Evolutionary conservation across 225 moss, liverwort and hornwort genomes (phyloP), one percentile per base, ranked within the genome.

Genomic region (Ulota crispa): DNA sequence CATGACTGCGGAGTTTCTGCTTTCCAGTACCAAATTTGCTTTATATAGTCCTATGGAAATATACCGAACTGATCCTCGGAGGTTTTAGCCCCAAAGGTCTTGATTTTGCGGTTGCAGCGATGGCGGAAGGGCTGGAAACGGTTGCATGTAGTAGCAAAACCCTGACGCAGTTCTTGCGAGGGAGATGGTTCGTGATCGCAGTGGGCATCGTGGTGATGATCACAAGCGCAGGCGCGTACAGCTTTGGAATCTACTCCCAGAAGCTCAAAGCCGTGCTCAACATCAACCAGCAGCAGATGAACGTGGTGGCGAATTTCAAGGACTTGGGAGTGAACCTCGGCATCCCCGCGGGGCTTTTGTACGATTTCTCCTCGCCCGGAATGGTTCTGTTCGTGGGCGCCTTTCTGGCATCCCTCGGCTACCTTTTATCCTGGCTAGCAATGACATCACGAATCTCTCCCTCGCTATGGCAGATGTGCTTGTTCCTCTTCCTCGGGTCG

Each of bases 271-370:
- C 76, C 0, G 91, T 92, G 39, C 92, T 97, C 68, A 81, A 86
- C 64, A 93, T 92, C 75, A 81, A 86, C 71, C 95, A 97, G 68
- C 56, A 87, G 61, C 64, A 89, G 70, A 83, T 97, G 56, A 94
- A 95, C 56, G 32, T 86, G 3, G 87, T 94, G 2, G 92, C 92
- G 1, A 89, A 93, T 34, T 93, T 93, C 78, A 95, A 95, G 85
- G 97, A 97, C 74, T 80, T 95, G 27, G 97, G 95, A 5, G 92
- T 93, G 30, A 92, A 90, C 30, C 64, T 97, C 23, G 97, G 97
- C 26, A 82, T 97, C 34, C 80, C 82, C 19, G 87, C 97, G 2
- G 97, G 97, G 4, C 79, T 88, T 7, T 79, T 93, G 12, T 85
- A 91, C 6, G 97, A 94, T 59, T 87, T 72, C 70, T 84, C 93